Evolutionary conservation across 2,329 filamentous ascomycete species (phyloP).

Genomic region (Acarospora socialis): DNA sequence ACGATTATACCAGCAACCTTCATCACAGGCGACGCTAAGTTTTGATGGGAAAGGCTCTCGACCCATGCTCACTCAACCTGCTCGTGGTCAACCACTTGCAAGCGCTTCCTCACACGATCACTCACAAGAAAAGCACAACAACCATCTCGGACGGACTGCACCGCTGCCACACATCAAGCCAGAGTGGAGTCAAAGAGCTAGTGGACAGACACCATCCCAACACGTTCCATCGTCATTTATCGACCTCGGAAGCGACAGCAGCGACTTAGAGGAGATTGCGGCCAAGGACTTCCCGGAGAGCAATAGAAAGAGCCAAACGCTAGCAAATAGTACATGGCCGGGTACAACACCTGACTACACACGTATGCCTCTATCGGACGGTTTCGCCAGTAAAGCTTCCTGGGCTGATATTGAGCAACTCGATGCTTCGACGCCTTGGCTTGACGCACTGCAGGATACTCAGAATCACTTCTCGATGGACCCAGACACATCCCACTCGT

Average conservation of each 20-base stretch:
- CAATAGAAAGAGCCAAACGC: neutral
- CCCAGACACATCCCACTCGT: neutral
- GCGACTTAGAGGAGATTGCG: conserved; percentile 1
- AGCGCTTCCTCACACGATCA: neutral
- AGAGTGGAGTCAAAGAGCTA: neutral
- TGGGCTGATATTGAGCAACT: neutral
- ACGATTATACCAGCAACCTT: neutral
- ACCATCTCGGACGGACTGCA: neutral
- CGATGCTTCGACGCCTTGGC: neutral
- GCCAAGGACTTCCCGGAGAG: neutral
- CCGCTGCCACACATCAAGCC: neutral
- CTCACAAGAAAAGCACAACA: neutral
- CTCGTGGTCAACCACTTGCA: too few relatives aligned
- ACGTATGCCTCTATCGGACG: neutral
- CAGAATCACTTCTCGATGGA: neutral
- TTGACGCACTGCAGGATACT: neutral
- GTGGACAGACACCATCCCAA: neutral
- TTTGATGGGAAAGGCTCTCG: too few relatives aligned
- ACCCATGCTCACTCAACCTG: too few relatives aligned
- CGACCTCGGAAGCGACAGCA: conserved; percentile 8
- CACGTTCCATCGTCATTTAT: conserved; percentile 1
- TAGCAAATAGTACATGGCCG: neutral
- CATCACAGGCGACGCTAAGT: conserved; percentile 1
- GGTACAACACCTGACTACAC: neutral
- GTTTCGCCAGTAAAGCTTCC: neutral